Base-by-base conservation (phyloP, 176 grass and related monocot genomes). In the Paspalum vaginatum region DNA sequence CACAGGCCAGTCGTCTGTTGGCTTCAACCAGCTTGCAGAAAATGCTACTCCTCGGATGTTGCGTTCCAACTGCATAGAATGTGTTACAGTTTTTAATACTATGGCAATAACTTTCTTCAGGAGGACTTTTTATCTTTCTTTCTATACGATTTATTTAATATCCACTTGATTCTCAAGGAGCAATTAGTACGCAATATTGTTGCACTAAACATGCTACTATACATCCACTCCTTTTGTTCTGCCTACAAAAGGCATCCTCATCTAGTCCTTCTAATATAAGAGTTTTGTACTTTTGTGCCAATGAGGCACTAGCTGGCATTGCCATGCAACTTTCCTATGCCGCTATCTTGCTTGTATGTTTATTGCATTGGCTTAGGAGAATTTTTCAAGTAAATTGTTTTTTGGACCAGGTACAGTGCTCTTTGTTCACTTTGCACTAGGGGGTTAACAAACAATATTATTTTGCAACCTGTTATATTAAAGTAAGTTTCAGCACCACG, bases 21-120 rank as follows among this genome's bases (percentile, higher is more conserved):
- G 76, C 79, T 93, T 99, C 45, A 91, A 90, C 97, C 97, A 99
- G 43, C 78, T 88, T 79, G 81, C 74, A 75, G 82, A 91, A 76
- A 99, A 91, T 72, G 93, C 85, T 79, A 99, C 86, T 79, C 75
- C 86, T 74, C 90, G 89, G 67, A 99, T 91, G 78, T 88, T 95
- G 71, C 79, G 89, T 84, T 99, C 97, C 84, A 99, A 61, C 97
- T 96, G 90, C 84, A 82, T 66, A 80, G 32, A 79, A 76, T 41
- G 87, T 59, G 44, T 61, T 77, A 70, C 4, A 75, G 76, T 8
- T 63, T 70, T 76, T 63, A 57, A 10, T 78, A 53, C 24, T 41
- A 78, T 51, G 39, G 51, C 24, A 84, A 75, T 60, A 75, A 49
- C 8, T 27, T 55, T 75, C 22, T 71, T 80, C 75, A 38, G 9